Evolutionary conservation across 495 filamentous ascomycete genomes (phyloP), one percentile per base, ranked within the genome.

Genomic region (Aspergillus steynii): DNA sequence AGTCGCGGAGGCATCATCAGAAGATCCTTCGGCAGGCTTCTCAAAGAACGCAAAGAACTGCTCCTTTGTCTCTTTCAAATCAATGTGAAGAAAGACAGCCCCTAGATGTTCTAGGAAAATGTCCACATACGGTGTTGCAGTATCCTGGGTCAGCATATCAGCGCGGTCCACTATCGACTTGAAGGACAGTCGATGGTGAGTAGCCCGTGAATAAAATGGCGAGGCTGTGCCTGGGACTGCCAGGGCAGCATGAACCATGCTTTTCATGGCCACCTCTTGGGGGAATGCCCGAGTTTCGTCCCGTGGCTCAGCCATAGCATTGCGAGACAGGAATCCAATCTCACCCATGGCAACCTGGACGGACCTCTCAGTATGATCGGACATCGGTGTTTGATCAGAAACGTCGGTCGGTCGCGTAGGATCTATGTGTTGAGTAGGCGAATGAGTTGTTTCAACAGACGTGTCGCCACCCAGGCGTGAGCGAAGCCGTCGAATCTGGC

Each of bases 261-360:
- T 58, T 0, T 58, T 63, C 53, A 68, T 70, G 1, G 61, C 56
- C 7, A 72, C 61, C 28, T 67, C 65, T 28, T 66, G 61, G 0
- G 67, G 64, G 20, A 66, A 61, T 4, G 60, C 62, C n/a, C 58
- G 60, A 5, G 29, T 57, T 27, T 62, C 68, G 53, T 70, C 65
- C 7, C 65, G 65, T 2, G 68, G 68, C 52, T 72, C 70, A 26
- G 70, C 70, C 70, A 72, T 72, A 0, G 70, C 70, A 66, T 61
- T 72, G 31, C 65, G 65, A 1, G 70, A 72, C 47, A 72, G 53
- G 20, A 70, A 67, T 6, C 70, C 65, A 50, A 72, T 70, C 50
- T 72, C 67, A 0, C 70, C 65, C 70, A 72, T 68, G 0, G 70
- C 70, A 48, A 60, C 60, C 42, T 70, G 63, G 25, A 72, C 60